phyloP scores from a whole-genome alignment of 2,329 filamentous ascomycete species.

The Tympanopsis confertula region DNA sequence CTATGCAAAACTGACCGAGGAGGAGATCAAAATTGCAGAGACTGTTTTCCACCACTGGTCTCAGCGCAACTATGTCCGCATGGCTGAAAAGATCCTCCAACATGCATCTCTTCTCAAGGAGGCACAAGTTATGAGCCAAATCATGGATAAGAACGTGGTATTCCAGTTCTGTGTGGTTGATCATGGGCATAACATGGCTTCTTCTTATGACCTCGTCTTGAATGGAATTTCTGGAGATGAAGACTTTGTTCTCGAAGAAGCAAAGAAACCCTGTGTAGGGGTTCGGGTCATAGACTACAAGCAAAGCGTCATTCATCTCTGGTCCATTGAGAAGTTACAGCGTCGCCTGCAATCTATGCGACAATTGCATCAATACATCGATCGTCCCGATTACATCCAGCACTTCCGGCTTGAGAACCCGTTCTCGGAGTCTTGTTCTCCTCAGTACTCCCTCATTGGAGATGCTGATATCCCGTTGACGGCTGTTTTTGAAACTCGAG shows the following conservation, averaged over 20 bases:
- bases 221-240: constrained; percentile 79
- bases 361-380: constrained; percentile 91
- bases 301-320: constrained; percentile 74
- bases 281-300: constrained; percentile 86
- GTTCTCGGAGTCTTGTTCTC: constrained; percentile 82
- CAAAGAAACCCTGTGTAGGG: constrained; percentile 79
- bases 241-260: constrained; percentile 68
- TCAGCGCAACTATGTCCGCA: constrained; percentile 74
- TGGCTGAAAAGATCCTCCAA: constrained; percentile 85
- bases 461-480: constrained; percentile 86
- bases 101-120: constrained; percentile 84
- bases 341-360: constrained; percentile 84
- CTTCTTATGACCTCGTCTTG: constrained; percentile 91
- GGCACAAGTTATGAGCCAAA: constrained; percentile 94
- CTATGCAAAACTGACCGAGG: constrained; percentile 22
- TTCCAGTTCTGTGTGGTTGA: constrained; percentile 94
- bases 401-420: constrained; percentile 89
- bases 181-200: constrained; percentile 75
- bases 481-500: constrained; percentile 85
- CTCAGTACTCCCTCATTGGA: constrained; percentile 81
- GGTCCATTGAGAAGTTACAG: constrained; percentile 87
- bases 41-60: constrained; percentile 65
- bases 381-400: constrained; percentile 86
- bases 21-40: constrained; percentile 61
- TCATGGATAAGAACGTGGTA: constrained; percentile 81